Percentiles rank a stretch among this genome's conserved stretches.
Conservation (phyloP, 768 basidiomycete genomes). For the Collybiopsis luxurians region DNA sequence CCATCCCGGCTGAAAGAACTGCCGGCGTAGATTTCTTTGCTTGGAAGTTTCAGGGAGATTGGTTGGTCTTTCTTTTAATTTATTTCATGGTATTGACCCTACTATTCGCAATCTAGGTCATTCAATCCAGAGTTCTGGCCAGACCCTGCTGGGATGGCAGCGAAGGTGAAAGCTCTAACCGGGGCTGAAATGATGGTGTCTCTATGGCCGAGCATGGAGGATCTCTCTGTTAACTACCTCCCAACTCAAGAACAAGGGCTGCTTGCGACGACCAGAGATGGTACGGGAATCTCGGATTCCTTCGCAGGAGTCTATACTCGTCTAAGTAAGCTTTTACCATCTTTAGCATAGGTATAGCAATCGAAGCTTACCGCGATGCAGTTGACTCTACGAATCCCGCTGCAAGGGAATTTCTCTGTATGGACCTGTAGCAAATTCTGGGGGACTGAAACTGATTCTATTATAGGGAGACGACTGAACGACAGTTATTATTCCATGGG, state of each 20-base stretch:
- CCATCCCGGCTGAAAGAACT: not conserved
- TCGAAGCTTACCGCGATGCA: too few relatives aligned
- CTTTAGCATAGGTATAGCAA: too few relatives aligned
- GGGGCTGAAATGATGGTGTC: conserved; percentile 39
- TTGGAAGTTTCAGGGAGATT: conserved; percentile 37
- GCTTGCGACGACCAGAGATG: conserved; percentile 32
- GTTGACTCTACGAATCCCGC: conserved; percentile 35
- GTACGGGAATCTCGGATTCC: conserved; percentile 31
- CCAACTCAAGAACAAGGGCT: conserved; percentile 27
- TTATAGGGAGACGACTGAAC: conserved; percentile 30
- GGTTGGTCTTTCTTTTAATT: conserved; percentile 14
- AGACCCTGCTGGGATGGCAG: conserved; percentile 30
- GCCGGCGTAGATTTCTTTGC: conserved; percentile 36
- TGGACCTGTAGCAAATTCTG: conserved; percentile 1
- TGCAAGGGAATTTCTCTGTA: conserved; percentile 33
- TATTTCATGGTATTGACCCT: not conserved
- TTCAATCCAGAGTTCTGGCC: conserved; percentile 33
- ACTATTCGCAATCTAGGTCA: conserved; percentile 20
- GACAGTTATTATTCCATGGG: conserved; percentile 35
- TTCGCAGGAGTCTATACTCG: conserved; percentile 34
- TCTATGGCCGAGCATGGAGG: conserved; percentile 36
- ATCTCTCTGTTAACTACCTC: conserved; percentile 31
- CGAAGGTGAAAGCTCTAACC: conserved; percentile 29
- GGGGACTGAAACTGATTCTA: not conserved
- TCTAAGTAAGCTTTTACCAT: conserved; percentile 20